A percentile compares a stretch with the other conserved stretches of the same genome.
These are phyloP conservation scores for Paradendryphiella salina DNA, from an alignment of 2,329 filamentous ascomycete species.

Conservation along the genomic window DNA sequence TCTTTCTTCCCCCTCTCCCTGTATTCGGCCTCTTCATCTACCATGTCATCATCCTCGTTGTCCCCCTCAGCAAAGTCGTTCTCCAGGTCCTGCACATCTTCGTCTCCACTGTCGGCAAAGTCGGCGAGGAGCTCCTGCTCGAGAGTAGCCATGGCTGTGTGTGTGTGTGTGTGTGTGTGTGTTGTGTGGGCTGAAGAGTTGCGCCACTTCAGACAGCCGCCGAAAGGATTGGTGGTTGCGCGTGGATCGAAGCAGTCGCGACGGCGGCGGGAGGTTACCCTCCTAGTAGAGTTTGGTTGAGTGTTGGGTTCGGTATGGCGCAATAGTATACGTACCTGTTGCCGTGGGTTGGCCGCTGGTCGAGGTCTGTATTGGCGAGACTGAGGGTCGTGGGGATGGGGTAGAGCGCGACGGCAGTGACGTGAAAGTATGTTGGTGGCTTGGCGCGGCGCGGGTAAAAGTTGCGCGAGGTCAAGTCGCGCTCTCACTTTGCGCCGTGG, in stretches of 20 bases:
- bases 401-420: conserved; percentile 16
- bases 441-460: conserved; percentile 27
- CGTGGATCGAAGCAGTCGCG: conserved; percentile 9
- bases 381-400: conserved; percentile 7
- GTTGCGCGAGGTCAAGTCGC: conserved; percentile 17
- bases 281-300: conserved; percentile 28
- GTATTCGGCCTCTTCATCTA: conserved; percentile 62
- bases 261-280: conserved; percentile 30
- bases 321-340: conserved; percentile 29
- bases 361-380: conserved; percentile 3
- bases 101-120: conserved; percentile 80
- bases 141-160: conserved; percentile 72
- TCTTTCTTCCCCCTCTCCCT: conserved; percentile 61
- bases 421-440: conserved; percentile 17
- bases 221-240: neutral
- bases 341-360: conserved; percentile 19
- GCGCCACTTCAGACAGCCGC: neutral
- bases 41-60: conserved; percentile 63
- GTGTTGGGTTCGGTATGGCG: conserved; percentile 17
- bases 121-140: conserved; percentile 92
- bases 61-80: conserved; percentile 46
- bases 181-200: neutral
- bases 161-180: too few species aligned
- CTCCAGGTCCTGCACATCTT: conserved; percentile 43
- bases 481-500: conserved; percentile 2